Evolutionary conservation across 2,329 filamentous ascomycete species (phyloP), one percentile per base, ranked within the genome.

Genomic region (Didymella sp.): DNA sequence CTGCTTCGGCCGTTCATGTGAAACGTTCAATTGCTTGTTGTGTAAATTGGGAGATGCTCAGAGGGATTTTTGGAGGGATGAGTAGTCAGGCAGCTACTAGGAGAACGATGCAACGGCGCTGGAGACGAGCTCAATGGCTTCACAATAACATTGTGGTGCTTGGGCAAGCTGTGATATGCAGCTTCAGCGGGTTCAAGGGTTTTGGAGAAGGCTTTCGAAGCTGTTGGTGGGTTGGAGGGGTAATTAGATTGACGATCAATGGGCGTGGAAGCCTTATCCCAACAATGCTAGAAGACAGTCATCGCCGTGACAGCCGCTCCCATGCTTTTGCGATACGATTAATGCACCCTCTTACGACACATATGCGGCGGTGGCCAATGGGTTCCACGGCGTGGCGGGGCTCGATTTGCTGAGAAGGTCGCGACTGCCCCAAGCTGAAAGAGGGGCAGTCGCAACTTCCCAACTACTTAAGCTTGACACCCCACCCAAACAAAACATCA

Each of bases 401-500:
- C 67, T 40, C 31, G 27, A 48, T 47, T 40, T 62, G 63, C 57
- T 66, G 37, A 51, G 37, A 41, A 51, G 42, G 46, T 50, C 46
- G 58, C 63, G 56, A 60, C 59, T 66, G 64, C 67, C 62, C 66
- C 64, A 41, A 41, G 22, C 38, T 41, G 38, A 41, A 41, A 22
- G 38, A 41, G 38, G 38, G 38, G 38, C 38, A 41, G 38, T 68
- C 63, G 37, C 58, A 55, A 38, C 50, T 60, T 53, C 30, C 48
- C 54, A 58, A 62, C 60, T 64, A 61, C 40, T 56, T 40, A 52
- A 57, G 24, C 42, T 47, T 56, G 41, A 42, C 47, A 51, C 47
- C 28, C 24, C 61, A 63, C 62, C 61, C 59, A 61, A 71, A 62
- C 63, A 67, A 67, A 68, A 65, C 63, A 69, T 54, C 63, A 66